Conservation (phyloP, 2,329 filamentous ascomycete species). For the Ophiostoma pallidulum region DNA sequence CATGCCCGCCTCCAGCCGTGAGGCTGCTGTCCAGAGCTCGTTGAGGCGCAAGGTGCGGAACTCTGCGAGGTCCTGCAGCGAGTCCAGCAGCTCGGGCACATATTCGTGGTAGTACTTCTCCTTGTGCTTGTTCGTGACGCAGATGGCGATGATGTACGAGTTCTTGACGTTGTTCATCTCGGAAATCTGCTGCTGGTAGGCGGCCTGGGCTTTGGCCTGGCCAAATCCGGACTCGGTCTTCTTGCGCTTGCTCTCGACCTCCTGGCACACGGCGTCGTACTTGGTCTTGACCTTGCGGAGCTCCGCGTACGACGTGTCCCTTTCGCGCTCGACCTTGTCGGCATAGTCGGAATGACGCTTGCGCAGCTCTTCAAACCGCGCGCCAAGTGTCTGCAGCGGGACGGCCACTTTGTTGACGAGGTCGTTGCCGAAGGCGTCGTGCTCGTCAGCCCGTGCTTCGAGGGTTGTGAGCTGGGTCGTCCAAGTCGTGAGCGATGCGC, state of each 20-base stretch:
- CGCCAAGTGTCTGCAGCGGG: constrained; percentile 65
- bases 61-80: constrained; percentile 86
- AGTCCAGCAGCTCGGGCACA: constrained; percentile 85
- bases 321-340: constrained; percentile 78
- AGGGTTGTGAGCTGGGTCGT: constrained; percentile 84
- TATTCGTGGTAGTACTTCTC: constrained; percentile 97
- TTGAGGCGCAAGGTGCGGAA: constrained; percentile 80
- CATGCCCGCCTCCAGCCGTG: constrained; percentile 69
- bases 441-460: constrained; percentile 78
- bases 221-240: constrained; percentile 93
- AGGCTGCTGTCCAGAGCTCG: constrained; percentile 71
- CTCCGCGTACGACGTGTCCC: constrained; percentile 74
- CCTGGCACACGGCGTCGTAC: constrained; percentile 87
- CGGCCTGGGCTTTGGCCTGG: constrained; percentile 81
- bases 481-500: constrained; percentile 95
- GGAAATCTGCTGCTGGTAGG: constrained; percentile 82
- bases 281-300: constrained; percentile 85
- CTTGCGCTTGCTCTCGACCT: constrained; percentile 88
- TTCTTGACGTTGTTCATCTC: constrained; percentile 99
- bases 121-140: constrained; percentile 95
- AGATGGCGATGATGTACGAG: constrained; percentile 92
- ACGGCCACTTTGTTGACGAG: constrained; percentile 75
- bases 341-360: constrained; percentile 88
- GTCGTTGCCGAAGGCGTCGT: constrained; percentile 74
- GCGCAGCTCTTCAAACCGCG: constrained; percentile 80